Conservation (phyloP, 2,329 filamentous ascomycete species). For the Exserohilum turcica region DNA sequence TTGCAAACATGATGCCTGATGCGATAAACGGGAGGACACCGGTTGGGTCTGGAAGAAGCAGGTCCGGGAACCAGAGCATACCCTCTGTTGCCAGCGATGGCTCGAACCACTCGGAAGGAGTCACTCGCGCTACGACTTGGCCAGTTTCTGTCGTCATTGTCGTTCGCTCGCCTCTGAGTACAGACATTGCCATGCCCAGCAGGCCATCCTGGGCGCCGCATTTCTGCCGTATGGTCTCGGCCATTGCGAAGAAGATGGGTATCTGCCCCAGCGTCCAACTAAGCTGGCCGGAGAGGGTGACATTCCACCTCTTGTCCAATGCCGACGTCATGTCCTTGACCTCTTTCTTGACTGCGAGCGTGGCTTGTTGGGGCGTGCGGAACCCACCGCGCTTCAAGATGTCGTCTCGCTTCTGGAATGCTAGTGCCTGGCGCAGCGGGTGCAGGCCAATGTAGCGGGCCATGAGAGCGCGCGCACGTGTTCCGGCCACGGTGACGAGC, state of each 20-base stretch:
- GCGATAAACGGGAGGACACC: slow-evolving; percentile 57
- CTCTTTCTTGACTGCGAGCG: slow-evolving; percentile 14
- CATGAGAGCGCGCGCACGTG: slow-evolving; percentile 49
- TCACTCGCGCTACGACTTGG: slow-evolving; percentile 7
- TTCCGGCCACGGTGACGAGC: slow-evolving; percentile 54
- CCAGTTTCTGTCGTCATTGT: slow-evolving; percentile 7
- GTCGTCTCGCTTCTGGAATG: slow-evolving; percentile 30
- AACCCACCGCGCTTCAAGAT: slow-evolving; percentile 27
- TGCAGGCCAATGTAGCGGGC: slow-evolving; percentile 51
- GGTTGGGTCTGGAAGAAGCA: slow-evolving; percentile 59
- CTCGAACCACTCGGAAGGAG: slow-evolving; percentile 48
- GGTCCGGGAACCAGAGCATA: slow-evolving; percentile 65
- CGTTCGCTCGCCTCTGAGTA: slow-evolving; percentile 11
- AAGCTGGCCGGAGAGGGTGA: slow-evolving; percentile 30
- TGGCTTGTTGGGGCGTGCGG: slow-evolving; percentile 24
- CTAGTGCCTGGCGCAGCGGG: slow-evolving; percentile 48
- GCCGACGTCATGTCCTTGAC: slow-evolving; percentile 28
- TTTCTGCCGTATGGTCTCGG: slow-evolving; percentile 46
- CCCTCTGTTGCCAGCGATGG: slow-evolving; percentile 61
- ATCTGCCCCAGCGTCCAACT: slow-evolving; percentile 41
- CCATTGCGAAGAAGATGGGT: slow-evolving; percentile 46
- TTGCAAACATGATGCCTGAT: slow-evolving; percentile 56
- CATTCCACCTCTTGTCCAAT: slow-evolving; percentile 40
- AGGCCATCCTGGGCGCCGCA: slow-evolving; percentile 37
- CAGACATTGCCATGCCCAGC: slow-evolving; percentile 30